Percentiles rank a stretch among this genome's conserved stretches.
Evolutionary conservation across 176 grass and related monocot genomes (phyloP).

Genomic region (Juncus effusus): DNA sequence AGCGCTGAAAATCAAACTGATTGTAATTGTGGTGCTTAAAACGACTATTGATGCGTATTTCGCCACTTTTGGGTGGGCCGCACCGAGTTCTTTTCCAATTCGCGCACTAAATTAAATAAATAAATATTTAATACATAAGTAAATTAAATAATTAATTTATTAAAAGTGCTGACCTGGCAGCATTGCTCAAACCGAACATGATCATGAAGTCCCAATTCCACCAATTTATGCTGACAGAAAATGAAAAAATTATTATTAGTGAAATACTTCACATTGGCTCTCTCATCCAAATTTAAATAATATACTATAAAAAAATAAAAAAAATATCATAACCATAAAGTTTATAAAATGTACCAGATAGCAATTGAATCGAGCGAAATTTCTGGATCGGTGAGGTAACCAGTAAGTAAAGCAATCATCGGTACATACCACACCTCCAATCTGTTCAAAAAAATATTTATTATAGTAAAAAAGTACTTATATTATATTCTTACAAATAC

Average conservation of each 20-base stretch:
- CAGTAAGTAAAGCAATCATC: constrained; percentile 65
- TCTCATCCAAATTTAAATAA: no score
- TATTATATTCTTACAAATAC: no score
- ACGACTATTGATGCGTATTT: constrained; percentile 60
- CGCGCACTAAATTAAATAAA: constrained; percentile 25
- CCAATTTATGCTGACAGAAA: constrained; percentile 55
- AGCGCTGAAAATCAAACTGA: constrained; percentile 52
- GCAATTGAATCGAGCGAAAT: constrained; percentile 66
- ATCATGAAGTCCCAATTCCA: constrained; percentile 87
- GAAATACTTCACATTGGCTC: no score
- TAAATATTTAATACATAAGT: no score
- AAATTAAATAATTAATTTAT: constrained; percentile 8
- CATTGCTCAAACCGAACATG: constrained; percentile 77
- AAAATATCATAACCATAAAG: neutral
- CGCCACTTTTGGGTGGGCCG: constrained; percentile 55
- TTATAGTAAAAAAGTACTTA: no score
- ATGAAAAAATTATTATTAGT: no score
- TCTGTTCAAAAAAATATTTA: constrained; percentile 29
- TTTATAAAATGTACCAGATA: constrained; percentile 43
- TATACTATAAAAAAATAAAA: neutral
- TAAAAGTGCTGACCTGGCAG: constrained; percentile 44
- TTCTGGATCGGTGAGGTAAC: constrained; percentile 61
- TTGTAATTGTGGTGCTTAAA: constrained; percentile 36
- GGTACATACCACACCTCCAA: constrained; percentile 87
- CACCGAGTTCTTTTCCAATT: constrained; percentile 71